These are phyloP conservation scores for Rutidosis leptorrhynchoides DNA, from an alignment of 129 eudicot species.

Conservation along the genomic window DNA sequence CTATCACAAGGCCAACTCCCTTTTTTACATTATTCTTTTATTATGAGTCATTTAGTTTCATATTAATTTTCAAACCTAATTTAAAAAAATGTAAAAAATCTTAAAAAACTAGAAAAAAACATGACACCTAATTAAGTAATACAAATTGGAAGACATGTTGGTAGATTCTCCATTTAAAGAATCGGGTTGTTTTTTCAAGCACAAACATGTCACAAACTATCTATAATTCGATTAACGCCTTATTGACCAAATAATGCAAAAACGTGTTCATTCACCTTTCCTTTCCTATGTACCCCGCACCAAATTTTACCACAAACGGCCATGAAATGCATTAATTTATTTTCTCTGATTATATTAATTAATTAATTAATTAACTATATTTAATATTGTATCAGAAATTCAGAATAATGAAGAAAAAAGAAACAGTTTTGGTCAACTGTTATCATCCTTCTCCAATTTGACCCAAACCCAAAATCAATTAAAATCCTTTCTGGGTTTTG, in stretches of 20 bases:
- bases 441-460: conserved; percentile 8
- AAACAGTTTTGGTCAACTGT: conserved; percentile 13
- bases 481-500: conserved; percentile 44
- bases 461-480: conserved; percentile 10
- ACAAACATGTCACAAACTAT: conserved; percentile 17
- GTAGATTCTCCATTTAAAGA: background rate
- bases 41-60: too few relatives aligned
- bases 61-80: too few relatives aligned
- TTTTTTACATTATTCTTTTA: too few relatives aligned
- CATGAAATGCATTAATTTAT: conserved; percentile 21
- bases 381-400: background rate
- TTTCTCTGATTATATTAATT: conserved; percentile 2
- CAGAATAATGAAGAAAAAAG: conserved; percentile 1
- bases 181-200: conserved; percentile 1
- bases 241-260: conserved; percentile 18
- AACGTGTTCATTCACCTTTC: background rate
- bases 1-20: too few relatives aligned
- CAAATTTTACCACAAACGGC: conserved; percentile 7
- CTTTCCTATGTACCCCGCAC: background rate
- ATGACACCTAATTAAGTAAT: too few relatives aligned
- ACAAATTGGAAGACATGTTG: background rate
- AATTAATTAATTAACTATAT: background rate
- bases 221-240: background rate
- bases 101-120: too few relatives aligned
- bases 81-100: too few relatives aligned